Percentiles rank a stretch among this genome's conserved stretches.
These are phyloP conservation scores for Achaetomium macrosporum DNA, from an alignment of 2,329 filamentous ascomycete species.

Conservation along the genomic window DNA sequence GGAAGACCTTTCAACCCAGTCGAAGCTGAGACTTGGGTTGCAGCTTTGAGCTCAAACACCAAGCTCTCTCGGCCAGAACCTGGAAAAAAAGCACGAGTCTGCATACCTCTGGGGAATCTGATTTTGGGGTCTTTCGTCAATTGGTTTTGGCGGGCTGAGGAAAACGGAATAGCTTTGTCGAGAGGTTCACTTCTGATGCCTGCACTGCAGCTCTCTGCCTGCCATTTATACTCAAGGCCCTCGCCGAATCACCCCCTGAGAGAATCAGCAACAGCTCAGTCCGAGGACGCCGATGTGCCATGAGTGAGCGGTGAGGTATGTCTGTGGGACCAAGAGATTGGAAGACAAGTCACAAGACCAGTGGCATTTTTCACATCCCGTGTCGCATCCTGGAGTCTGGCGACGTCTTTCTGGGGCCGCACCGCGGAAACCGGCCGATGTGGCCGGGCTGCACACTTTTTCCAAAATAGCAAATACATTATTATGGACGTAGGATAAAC, in stretches of 20 bases:
- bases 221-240: slow-evolving; percentile 11
- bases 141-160: neutral
- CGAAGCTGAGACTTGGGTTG: no score
- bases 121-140: neutral
- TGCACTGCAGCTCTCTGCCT: neutral
- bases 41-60: neutral
- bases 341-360: slow-evolving; percentile 22
- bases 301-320: slow-evolving; percentile 15
- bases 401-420: neutral
- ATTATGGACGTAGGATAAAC: neutral
- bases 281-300: slow-evolving; percentile 6
- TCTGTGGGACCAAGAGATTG: slow-evolving; percentile 21
- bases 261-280: neutral
- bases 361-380: slow-evolving; percentile 15
- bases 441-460: slow-evolving; percentile 4
- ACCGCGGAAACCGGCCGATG: slow-evolving; percentile 9
- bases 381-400: slow-evolving; percentile 5
- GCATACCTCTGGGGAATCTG: slow-evolving; percentile 1
- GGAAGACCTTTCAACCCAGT: no score
- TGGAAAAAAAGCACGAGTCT: neutral
- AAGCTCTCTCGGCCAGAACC: neutral
- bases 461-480: slow-evolving; percentile 12
- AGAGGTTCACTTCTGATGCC: neutral
- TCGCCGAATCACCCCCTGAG: neutral
- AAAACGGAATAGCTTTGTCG: neutral